These are phyloP conservation scores for Diplodia intermedia DNA, from an alignment of 2,329 filamentous ascomycete species.

Conservation along the genomic window DNA sequence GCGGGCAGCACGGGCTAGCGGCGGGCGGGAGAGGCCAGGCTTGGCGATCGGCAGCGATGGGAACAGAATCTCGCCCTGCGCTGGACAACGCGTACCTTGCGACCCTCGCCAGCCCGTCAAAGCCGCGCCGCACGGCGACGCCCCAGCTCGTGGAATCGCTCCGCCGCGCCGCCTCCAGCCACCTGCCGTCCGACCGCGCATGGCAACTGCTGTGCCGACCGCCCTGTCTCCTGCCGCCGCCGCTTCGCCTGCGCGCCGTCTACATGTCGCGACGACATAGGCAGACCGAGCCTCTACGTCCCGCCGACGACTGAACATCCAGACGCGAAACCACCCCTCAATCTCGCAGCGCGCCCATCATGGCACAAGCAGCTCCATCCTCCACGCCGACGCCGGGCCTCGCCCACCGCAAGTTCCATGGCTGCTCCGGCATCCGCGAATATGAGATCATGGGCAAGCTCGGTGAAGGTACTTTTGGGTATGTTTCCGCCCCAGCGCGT, in stretches of 20 bases:
- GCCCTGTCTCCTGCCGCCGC: background rate
- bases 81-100: constrained; percentile 21
- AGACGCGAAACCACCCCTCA: background rate
- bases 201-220: constrained; percentile 12
- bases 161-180: background rate
- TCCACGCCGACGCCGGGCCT: constrained; percentile 57
- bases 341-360: constrained; percentile 5
- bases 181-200: background rate
- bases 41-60: constrained; percentile 22
- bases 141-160: constrained; percentile 6
- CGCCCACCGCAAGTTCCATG: constrained; percentile 69
- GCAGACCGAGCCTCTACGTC: constrained; percentile 8
- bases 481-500: constrained; percentile 41
- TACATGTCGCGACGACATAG: constrained; percentile 33
- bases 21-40: constrained; percentile 17
- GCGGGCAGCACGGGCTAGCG: constrained; percentile 30
- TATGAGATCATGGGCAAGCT: constrained; percentile 84
- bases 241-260: constrained; percentile 21
- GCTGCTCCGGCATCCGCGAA: constrained; percentile 82
- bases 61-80: constrained; percentile 21
- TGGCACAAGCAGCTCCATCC: constrained; percentile 33
- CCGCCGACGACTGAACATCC: constrained; percentile 21
- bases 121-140: constrained; percentile 10
- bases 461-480: constrained; percentile 95
- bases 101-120: background rate